phyloP scores from a whole-genome alignment of 305 asterid genomes.

The Withania somnifera region DNA sequence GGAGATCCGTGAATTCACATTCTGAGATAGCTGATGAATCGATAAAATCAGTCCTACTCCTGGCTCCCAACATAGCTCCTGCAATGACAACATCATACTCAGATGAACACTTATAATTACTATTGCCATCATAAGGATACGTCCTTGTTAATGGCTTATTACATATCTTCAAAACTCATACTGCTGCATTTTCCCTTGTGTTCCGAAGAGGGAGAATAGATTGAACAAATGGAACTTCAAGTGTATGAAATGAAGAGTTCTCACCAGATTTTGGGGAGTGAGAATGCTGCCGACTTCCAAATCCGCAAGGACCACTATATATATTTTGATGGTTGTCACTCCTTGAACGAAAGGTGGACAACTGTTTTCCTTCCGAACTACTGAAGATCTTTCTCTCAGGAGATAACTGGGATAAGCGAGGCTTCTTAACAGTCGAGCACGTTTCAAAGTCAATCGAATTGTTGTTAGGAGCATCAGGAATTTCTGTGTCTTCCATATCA shows the following conservation, averaged over 20 bases:
- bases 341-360: conserved; percentile 22
- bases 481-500: conserved; percentile 16
- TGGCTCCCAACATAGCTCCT: conserved; percentile 16
- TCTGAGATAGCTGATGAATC: conserved; percentile 19
- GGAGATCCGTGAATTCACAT: conserved; percentile 53
- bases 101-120: conserved; percentile 25
- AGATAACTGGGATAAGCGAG: conserved; percentile 8
- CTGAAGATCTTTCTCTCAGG: conserved; percentile 11
- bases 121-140: conserved; percentile 22
- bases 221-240: conserved; percentile 26
- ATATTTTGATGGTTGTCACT: conserved; percentile 28
- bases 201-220: conserved; percentile 24
- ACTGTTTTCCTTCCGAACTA: conserved; percentile 16
- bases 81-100: conserved; percentile 16
- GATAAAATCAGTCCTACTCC: conserved; percentile 8
- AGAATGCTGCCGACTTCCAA: conserved; percentile 31
- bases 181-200: conserved; percentile 28
- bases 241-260: conserved; percentile 28
- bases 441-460: conserved; percentile 15
- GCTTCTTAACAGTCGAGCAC: conserved; percentile 7
- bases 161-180: conserved; percentile 22
- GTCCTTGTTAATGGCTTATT: conserved; percentile 23
- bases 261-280: conserved; percentile 33
- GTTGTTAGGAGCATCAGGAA: conserved; percentile 12
- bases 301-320: conserved; percentile 18